Evolutionary conservation across 441 rosid species (phyloP).

Genomic region (Erodium moschatum): DNA sequence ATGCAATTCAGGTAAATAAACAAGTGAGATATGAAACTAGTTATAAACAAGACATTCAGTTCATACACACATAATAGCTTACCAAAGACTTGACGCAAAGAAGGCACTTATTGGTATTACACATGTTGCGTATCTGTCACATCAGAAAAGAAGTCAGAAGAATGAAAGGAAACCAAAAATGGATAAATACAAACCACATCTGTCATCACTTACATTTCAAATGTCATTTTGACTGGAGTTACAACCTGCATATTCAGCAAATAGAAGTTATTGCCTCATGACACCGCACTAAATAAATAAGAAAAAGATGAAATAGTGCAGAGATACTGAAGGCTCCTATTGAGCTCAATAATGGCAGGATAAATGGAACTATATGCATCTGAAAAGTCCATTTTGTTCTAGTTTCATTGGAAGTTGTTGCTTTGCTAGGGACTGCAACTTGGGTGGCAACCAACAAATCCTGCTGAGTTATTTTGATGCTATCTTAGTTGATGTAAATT

Average conservation of each 20-base stretch:
- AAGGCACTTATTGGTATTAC: conserved; percentile 98
- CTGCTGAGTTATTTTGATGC: neutral
- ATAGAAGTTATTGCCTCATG: conserved; percentile 14
- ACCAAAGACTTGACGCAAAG: conserved; percentile 99
- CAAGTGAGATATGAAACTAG: neutral
- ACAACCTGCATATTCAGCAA: conserved; percentile 55
- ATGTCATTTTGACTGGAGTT: conserved; percentile 93
- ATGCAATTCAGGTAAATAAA: neutral
- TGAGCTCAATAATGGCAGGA: neutral
- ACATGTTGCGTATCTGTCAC: conserved; percentile 32
- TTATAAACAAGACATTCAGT: neutral
- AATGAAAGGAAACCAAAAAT: conserved; percentile 10
- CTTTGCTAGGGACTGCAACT: neutral
- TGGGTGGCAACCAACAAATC: neutral
- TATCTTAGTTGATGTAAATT: neutral
- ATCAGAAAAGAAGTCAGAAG: conserved; percentile 13
- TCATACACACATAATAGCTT: conserved; percentile 26
- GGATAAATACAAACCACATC: conserved; percentile 2
- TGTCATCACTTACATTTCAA: conserved; percentile 69
- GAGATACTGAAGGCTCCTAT: neutral
- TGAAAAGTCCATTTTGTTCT: neutral
- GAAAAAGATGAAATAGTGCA: neutral
- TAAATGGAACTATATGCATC: neutral
- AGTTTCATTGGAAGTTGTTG: neutral
- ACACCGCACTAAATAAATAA: neutral